Conservation (phyloP, 345 rosid genomes). For the Erysimum cheiranthoides region DNA sequence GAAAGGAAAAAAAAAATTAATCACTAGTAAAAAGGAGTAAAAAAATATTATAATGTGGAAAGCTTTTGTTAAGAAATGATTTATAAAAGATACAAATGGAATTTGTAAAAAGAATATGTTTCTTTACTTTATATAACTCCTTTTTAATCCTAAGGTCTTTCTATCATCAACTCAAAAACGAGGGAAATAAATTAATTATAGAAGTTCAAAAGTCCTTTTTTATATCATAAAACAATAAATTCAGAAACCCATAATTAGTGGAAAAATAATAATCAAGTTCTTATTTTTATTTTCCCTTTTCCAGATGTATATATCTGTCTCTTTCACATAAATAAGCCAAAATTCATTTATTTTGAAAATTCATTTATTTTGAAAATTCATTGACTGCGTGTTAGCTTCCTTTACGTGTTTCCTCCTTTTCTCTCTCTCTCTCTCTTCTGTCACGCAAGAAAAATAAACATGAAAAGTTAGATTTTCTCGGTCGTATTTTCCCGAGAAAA, state of each 20-base stretch:
- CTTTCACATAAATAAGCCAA: constrained; percentile 35
- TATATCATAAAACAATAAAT: constrained; percentile 18
- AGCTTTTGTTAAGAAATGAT: too few species aligned
- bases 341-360: constrained; percentile 23
- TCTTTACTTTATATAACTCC: too few species aligned
- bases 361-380: constrained; percentile 34
- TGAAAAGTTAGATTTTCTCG: constrained; percentile 10
- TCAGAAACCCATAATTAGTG: constrained; percentile 28
- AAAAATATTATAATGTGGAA: too few species aligned
- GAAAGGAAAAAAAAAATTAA: too few species aligned
- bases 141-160: too few species aligned
- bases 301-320: constrained; percentile 24
- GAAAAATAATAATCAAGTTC: background rate
- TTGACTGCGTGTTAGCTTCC: constrained; percentile 21
- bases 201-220: background rate
- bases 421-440: constrained; percentile 46
- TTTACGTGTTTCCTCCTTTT: constrained; percentile 44
- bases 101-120: too few species aligned
- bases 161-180: too few species aligned
- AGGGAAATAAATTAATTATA: too few species aligned
- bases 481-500: constrained; percentile 24
- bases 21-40: too few species aligned
- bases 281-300: background rate
- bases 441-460: constrained; percentile 5
- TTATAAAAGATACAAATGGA: too few species aligned